A percentile compares a stretch with the other conserved stretches of the same genome.
Conservation (phyloP, 768 basidiomycete species). For the Suillus weaverae region DNA sequence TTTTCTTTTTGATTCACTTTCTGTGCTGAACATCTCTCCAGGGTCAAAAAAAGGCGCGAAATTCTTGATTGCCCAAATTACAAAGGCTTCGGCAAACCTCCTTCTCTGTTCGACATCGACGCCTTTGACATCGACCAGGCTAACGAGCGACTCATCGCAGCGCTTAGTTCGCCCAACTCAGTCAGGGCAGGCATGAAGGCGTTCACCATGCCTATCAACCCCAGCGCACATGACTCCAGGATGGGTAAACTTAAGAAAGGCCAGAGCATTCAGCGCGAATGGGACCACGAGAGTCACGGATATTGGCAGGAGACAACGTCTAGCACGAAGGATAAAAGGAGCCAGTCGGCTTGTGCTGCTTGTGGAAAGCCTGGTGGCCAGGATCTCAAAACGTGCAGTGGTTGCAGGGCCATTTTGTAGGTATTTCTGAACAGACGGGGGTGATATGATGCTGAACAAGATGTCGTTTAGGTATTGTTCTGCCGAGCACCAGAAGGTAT, state of each 20-base stretch:
- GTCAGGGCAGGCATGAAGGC: constrained; percentile 29
- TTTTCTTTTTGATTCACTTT: constrained; percentile 6
- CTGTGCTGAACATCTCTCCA: background rate
- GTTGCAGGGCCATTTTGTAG: constrained; percentile 26
- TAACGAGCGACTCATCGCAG: constrained; percentile 21
- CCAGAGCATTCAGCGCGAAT: constrained; percentile 8
- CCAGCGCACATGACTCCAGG: constrained; percentile 7
- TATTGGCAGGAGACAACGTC: constrained; percentile 30
- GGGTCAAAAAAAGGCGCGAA: constrained; percentile 27
- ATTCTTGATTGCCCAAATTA: constrained; percentile 32
- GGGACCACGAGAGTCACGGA: constrained; percentile 21
- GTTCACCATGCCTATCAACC: constrained; percentile 24
- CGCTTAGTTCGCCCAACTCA: constrained; percentile 26
- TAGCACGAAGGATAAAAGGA: constrained; percentile 22
- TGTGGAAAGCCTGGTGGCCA: constrained; percentile 32
- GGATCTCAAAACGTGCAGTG: constrained; percentile 27
- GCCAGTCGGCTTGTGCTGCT: constrained; percentile 26
- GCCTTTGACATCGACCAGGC: constrained; percentile 27
- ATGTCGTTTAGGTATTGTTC: constrained; percentile 14
- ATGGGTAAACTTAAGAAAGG: constrained; percentile 9
- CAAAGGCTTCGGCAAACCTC: constrained; percentile 27
- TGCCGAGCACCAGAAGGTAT: constrained; percentile 19
- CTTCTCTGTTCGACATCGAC: constrained; percentile 23
- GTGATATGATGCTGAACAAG: constrained; percentile 11
- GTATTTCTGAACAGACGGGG: constrained; percentile 10